Evolutionary conservation across 2,329 filamentous ascomycete genomes (phyloP), one percentile per base, ranked within the genome.

Genomic region (Chalara sp.): DNA sequence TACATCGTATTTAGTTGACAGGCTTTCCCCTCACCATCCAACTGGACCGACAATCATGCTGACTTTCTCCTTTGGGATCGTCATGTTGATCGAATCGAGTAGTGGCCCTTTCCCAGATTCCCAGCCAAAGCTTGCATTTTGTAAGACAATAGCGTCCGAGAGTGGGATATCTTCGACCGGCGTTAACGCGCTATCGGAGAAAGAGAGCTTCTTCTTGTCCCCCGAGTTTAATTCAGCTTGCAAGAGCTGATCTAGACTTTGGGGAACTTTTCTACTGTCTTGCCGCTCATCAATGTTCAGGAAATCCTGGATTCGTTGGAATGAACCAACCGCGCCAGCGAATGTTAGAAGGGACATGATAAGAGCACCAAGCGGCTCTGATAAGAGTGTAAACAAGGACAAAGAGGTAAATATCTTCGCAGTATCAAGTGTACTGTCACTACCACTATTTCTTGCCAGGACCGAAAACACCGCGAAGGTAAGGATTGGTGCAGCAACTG

Each of bases 261-360:
- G 21, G 21, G 21, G 35, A 39, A 39, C 13, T 43, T 48, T 53
- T 47, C 49, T 59, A 43, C 30, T 53, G 46, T 32, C 54, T 41
- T 32, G 62, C 62, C 28, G 58, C 59, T 8, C 43, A 33, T 46
- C 43, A 11, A 47, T 35, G 21, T 41, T 28, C 21, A 56, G 42
- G 32, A 53, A 72, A 12, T 55, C 55, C 40, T 73, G 63, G 6
- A 73, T 71, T 5, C 70, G 62, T 6, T 62, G 58, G 43, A 73
- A 57, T 5, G 68, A 71, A 0, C 67, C 67, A 5, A 69, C 35
- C 1, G 63, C 68, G 5, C 68, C 63, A 32, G 64, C 63, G 32
- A 72, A 50, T 4, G 63, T 57, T 5, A 70, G 63, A 3, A 71
- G 56, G 1, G 56, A 56, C 53, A 70, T 66, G 42, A 74, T 70